Evolutionary conservation across 139 green algal species (phyloP).

Genomic region (Penium margaritaceum): DNA sequence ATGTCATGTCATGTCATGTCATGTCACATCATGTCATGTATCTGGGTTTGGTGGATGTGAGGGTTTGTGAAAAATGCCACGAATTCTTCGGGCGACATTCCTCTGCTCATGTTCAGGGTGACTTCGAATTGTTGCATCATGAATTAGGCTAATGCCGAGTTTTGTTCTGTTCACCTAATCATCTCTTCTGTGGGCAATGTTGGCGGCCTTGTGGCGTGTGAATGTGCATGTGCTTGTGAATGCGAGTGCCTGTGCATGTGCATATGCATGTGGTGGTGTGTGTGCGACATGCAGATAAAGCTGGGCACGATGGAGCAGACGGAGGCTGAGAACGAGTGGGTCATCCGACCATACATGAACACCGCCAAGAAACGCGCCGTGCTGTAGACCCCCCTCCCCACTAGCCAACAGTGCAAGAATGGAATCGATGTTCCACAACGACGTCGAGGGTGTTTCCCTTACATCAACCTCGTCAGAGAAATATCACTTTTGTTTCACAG

Average conservation of each 20-base stretch:
- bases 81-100: no score
- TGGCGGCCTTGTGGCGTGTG: not conserved
- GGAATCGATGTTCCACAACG: no score
- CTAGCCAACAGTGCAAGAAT: no score
- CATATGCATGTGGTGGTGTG: not conserved
- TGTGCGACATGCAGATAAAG: constrained; percentile 41
- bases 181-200: not conserved
- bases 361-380: constrained; percentile 18
- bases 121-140: not conserved
- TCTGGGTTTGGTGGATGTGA: no score
- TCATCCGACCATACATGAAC: constrained; percentile 50
- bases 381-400: constrained; percentile 21
- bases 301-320: constrained; percentile 50
- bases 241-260: not conserved
- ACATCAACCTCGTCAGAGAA: no score
- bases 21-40: no score
- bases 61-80: no score
- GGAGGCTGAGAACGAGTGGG: constrained; percentile 51
- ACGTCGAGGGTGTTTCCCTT: no score
- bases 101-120: no score
- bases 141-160: not conserved
- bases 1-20: no score
- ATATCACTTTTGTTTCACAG: no score
- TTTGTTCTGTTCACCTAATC: not conserved
- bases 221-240: not conserved